phyloP scores from a whole-genome alignment of 345 rosid genomes.

The Schrenkiella parvula region DNA sequence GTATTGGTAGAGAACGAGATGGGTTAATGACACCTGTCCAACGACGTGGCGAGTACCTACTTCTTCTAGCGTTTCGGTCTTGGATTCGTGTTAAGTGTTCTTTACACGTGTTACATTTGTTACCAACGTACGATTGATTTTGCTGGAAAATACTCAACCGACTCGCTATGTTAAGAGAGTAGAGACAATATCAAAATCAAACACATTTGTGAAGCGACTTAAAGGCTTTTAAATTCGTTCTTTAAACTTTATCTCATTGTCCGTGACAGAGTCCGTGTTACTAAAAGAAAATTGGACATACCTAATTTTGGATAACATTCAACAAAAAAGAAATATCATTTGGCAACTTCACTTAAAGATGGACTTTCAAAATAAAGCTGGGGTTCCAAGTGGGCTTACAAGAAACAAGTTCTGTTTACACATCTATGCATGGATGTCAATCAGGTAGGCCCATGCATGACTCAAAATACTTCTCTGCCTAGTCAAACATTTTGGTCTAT shows the following conservation, averaged over 20 bases:
- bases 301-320: too few relatives aligned
- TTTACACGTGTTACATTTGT: slow-evolving; percentile 18
- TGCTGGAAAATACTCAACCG: slow-evolving; percentile 11
- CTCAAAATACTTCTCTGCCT: not conserved
- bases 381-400: too few relatives aligned
- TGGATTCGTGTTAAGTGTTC: slow-evolving; percentile 25
- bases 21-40: slow-evolving; percentile 8
- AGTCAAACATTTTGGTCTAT: not conserved
- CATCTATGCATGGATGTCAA: not conserved
- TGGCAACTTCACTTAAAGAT: too few relatives aligned
- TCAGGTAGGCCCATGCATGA: not conserved
- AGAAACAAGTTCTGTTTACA: not conserved
- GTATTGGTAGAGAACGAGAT: not conserved
- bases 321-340: too few relatives aligned
- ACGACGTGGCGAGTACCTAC: slow-evolving; percentile 16
- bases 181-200: not conserved
- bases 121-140: not conserved
- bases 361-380: too few relatives aligned
- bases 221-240: too few relatives aligned
- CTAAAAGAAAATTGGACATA: too few relatives aligned
- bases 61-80: slow-evolving; percentile 17
- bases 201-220: not conserved
- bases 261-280: too few relatives aligned
- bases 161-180: slow-evolving; percentile 1
- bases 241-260: too few relatives aligned